phyloP scores from a whole-genome alignment of 2,329 filamentous ascomycete genomes.

The Claviceps paspali region DNA sequence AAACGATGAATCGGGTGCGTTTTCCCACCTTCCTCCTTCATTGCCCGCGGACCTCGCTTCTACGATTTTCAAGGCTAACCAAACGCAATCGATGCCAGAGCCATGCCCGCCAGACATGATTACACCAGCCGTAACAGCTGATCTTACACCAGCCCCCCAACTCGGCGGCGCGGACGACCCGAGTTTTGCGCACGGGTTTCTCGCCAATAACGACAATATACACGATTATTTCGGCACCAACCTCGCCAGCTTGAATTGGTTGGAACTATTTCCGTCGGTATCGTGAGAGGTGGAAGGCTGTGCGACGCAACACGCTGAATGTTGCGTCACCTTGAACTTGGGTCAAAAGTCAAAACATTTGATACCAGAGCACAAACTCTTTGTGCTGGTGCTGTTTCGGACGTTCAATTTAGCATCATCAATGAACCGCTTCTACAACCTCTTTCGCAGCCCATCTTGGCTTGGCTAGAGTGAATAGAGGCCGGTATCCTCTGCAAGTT shows the following conservation, averaged over 20 bases:
- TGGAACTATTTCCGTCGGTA: conserved; percentile 1
- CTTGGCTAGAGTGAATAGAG: too few relatives aligned
- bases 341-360: too few relatives aligned
- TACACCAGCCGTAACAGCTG: not conserved
- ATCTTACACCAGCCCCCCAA: not conserved
- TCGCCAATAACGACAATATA: not conserved
- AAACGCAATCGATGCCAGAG: not conserved
- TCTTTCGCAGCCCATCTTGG: too few relatives aligned
- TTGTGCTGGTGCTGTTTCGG: too few relatives aligned
- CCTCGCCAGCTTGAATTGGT: conserved; percentile 1
- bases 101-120: not conserved
- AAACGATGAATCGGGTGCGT: not conserved
- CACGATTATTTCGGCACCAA: not conserved
- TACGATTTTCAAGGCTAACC: not conserved
- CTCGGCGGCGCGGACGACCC: not conserved
- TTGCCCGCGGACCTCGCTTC: too few relatives aligned
- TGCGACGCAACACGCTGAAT: not conserved
- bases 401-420: too few relatives aligned
- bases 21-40: too few relatives aligned
- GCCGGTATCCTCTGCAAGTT: too few relatives aligned
- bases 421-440: too few relatives aligned
- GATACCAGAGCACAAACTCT: too few relatives aligned
- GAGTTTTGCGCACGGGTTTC: not conserved
- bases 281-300: not conserved
- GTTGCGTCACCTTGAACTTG: not conserved